A percentile compares a stretch with the other conserved stretches of the same genome.
These are phyloP conservation scores for Auriscalpium orientale DNA, from an alignment of 768 basidiomycete species.

Conservation along the genomic window DNA sequence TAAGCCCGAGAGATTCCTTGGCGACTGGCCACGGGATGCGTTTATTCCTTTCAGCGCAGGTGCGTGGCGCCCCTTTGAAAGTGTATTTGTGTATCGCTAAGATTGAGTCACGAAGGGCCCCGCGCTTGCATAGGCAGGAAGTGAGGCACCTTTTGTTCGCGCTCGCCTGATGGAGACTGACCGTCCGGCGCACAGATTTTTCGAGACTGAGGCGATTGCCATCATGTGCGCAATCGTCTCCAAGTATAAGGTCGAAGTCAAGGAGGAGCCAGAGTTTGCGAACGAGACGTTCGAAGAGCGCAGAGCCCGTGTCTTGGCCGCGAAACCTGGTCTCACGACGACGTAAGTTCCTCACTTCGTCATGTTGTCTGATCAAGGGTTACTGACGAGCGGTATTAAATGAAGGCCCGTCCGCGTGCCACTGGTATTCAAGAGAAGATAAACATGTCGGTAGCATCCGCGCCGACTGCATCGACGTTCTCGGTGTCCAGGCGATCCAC, in stretches of 20 bases:
- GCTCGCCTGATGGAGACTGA: too few species aligned
- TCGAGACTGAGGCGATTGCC: slow-evolving; percentile 41
- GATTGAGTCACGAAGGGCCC: slow-evolving; percentile 1
- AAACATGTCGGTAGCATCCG: too few species aligned
- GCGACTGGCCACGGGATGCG: slow-evolving; percentile 25
- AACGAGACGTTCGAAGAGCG: slow-evolving; percentile 37
- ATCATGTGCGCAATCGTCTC: slow-evolving; percentile 38
- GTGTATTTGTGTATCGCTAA: neutral
- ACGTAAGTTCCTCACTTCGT: neutral
- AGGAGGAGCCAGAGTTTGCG: slow-evolving; percentile 40
- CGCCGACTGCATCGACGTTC: too few species aligned
- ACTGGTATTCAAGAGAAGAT: neutral
- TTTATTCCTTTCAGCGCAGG: slow-evolving; percentile 25
- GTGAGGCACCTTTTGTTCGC: too few species aligned
- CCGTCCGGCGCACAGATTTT: too few species aligned
- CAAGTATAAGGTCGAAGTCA: slow-evolving; percentile 38
- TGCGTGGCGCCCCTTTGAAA: neutral
- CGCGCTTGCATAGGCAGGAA: slow-evolving; percentile 17
- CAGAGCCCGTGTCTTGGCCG: slow-evolving; percentile 19
- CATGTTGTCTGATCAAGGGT: neutral
- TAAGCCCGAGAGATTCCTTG: slow-evolving; percentile 29
- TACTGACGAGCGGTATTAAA: neutral
- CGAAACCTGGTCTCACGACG: neutral
- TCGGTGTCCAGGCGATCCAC: too few species aligned
- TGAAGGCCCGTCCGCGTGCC: neutral